phyloP scores from a whole-genome alignment of 2,329 filamentous ascomycete genomes.

The Bimuria novae-zelandiae region DNA sequence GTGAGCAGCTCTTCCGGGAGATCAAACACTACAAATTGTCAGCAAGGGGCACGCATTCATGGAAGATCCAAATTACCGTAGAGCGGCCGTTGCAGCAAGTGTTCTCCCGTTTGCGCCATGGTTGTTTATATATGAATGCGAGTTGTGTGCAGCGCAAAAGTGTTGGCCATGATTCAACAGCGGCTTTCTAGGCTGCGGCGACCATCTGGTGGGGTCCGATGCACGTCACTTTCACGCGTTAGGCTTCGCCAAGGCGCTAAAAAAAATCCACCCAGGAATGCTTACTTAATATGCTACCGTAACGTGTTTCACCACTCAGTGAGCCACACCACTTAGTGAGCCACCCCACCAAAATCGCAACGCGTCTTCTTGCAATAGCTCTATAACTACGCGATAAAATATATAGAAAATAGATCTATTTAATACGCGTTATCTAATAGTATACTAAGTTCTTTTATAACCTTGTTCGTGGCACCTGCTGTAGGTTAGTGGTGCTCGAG shows the following conservation, averaged over 20 bases:
- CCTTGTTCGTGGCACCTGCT: no score
- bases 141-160: background rate
- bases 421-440: no score
- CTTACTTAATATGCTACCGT: background rate
- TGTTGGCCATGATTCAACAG: background rate
- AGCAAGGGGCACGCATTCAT: constrained; percentile 9
- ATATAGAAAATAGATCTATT: no score
- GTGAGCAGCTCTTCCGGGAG: constrained; percentile 74
- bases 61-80: constrained; percentile 39
- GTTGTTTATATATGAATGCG: background rate
- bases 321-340: no score
- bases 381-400: no score
- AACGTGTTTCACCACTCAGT: no score
- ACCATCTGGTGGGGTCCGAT: constrained; percentile 1
- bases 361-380: no score
- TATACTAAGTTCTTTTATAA: no score
- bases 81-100: constrained; percentile 44
- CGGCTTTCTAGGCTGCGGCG: constrained; percentile 1
- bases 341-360: no score
- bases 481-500: no score
- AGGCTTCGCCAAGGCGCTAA: constrained; percentile 4
- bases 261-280: background rate
- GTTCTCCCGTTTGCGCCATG: constrained; percentile 38
- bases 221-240: constrained; percentile 9
- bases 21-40: constrained; percentile 69